phyloP scores from a whole-genome alignment of 441 rosid species.

The Breynia disticha region DNA sequence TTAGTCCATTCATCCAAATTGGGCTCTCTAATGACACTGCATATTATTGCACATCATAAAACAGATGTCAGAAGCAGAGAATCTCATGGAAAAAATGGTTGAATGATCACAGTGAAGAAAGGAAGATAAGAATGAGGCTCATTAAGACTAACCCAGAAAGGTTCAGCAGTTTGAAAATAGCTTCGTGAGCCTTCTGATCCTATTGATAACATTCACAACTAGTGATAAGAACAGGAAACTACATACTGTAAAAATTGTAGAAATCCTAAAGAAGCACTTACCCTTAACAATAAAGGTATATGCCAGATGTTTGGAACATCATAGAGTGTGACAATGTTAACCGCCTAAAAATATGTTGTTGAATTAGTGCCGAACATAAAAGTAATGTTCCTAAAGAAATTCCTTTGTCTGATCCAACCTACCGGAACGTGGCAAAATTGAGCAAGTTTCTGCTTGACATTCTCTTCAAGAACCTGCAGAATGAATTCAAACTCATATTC shows the following conservation, averaged over 20 bases:
- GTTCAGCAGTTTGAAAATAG: conserved; percentile 55
- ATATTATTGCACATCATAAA: conserved; percentile 20
- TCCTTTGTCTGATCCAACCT: conserved; percentile 4
- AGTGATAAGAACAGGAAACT: conserved; percentile 10
- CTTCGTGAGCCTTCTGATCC: conserved; percentile 87
- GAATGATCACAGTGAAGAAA: neutral
- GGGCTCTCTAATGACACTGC: conserved; percentile 45
- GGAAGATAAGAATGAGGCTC: conserved; percentile 4
- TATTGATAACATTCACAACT: conserved; percentile 15
- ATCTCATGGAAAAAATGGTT: neutral
- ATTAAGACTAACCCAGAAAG: conserved; percentile 40
- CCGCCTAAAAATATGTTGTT: conserved; percentile 32
- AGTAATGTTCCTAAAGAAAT: neutral
- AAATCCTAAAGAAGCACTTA: conserved; percentile 19
- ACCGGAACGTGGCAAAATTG: conserved; percentile 84
- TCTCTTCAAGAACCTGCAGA: conserved; percentile 73
- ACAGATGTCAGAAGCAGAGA: conserved; percentile 6
- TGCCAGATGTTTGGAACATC: conserved; percentile 94
- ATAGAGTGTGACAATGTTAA: conserved; percentile 65
- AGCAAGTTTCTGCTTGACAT: conserved; percentile 66
- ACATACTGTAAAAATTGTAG: conserved; percentile 2
- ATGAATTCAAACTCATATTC: neutral
- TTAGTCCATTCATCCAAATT: conserved; percentile 63
- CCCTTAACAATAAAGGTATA: conserved; percentile 63
- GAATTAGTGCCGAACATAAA: too few species aligned